Evolutionary conservation across 2,329 filamentous ascomycete genomes (phyloP).

Genomic region (Verticillium isaacii): DNA sequence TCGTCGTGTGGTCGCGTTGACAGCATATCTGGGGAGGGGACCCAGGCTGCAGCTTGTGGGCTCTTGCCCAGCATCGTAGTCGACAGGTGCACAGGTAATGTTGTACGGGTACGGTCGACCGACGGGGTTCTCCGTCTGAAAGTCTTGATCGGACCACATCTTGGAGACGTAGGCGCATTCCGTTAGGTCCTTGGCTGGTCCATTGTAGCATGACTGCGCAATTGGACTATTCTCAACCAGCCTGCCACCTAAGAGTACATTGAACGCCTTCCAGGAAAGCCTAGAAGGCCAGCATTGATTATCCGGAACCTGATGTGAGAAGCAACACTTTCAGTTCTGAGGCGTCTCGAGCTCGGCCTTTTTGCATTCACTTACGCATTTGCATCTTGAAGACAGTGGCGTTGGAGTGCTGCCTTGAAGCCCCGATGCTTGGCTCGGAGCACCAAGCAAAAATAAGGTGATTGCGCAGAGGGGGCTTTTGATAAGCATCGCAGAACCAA

Average conservation of each 20-base stretch:
- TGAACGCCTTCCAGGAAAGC: constrained; percentile 12
- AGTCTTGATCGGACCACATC: constrained; percentile 20
- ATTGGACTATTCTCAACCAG: constrained; percentile 18
- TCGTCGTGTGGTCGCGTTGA: constrained; percentile 14
- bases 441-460: neutral
- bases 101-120: constrained; percentile 20
- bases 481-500: neutral
- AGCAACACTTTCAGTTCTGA: neutral
- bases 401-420: neutral
- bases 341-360: neutral
- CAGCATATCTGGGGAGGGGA: constrained; percentile 16
- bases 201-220: constrained; percentile 19
- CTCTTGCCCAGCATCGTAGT: constrained; percentile 12
- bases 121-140: constrained; percentile 18
- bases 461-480: too few species aligned
- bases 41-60: constrained; percentile 16
- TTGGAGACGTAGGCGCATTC: constrained; percentile 15
- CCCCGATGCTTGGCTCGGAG: too few species aligned
- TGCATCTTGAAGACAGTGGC: neutral
- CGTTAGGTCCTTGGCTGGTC: constrained; percentile 11
- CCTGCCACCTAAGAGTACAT: constrained; percentile 12
- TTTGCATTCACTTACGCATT: neutral
- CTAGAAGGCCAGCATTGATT: constrained; percentile 17
- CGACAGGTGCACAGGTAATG: constrained; percentile 21
- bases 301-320: constrained; percentile 12